Base-by-base conservation (phyloP, 805 yeast species). In the Pichia nakasei region DNA sequence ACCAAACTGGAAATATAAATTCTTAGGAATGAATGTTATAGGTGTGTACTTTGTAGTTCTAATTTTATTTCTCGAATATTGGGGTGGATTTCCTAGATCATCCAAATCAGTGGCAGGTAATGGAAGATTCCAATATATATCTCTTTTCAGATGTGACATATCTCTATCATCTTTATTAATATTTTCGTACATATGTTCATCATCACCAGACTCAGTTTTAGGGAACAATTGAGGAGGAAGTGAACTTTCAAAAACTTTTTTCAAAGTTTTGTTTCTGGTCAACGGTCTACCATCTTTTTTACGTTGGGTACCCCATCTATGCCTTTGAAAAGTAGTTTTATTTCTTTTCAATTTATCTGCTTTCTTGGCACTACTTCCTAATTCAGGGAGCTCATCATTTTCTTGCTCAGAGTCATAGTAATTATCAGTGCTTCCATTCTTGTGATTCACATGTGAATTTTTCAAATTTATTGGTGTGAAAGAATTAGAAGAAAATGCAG, bases 11-110 rank as follows among this genome's bases (percentile, higher is more conserved):
- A 75, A 72, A 38, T 66, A 62, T 39, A 91, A 61, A 64, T 91
- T 88, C 61, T 88, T 88, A 3, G 97, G 97, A 26, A 93, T 51
- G 57, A 91, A 91, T 9, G 87, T 70, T 38, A 93, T 59, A 6
- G 97, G 96, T 2, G 97, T 91, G 63, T 91, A 91, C 66, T 87
- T 91, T 3, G 98, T 87, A 0, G 97, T 88, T 67, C 97, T 78
- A 53, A 93, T 86, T 62, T 93, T 89, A 68, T 91, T 91, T 55
- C 96, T 74, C 11, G 94, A 79, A 58, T 84, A 91, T n/a, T 63
- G 59, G 0, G 70, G 68, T 32, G 74, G 71, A 13, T 82, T 81
- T 2, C 79, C 72, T 56, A 77, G 78, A 22, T 53, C 57, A 47
- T 80, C 81, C 19, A 76, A 40, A 59, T 71, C 63, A 32, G 73